These are phyloP conservation scores for Iberis pinnata DNA, from an alignment of 345 rosid species.

Conservation along the genomic window DNA sequence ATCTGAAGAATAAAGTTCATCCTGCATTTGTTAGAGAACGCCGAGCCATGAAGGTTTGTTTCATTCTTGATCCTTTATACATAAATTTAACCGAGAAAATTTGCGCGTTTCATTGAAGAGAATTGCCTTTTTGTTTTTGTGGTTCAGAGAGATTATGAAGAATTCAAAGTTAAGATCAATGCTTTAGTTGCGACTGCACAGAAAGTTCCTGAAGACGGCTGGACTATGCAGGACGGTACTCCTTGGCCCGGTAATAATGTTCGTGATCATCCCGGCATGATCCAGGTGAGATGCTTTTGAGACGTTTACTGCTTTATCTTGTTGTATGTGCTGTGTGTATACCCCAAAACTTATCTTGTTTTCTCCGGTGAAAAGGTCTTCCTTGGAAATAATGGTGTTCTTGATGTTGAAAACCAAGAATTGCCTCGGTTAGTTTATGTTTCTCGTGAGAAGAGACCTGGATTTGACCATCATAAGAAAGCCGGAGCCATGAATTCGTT, in stretches of 20 bases:
- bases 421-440: conserved; percentile 75
- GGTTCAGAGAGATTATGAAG: conserved; percentile 77
- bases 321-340: conserved; percentile 1
- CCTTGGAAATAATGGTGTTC: conserved; percentile 70
- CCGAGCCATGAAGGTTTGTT: conserved; percentile 77
- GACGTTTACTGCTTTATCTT: neutral
- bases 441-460: conserved; percentile 94
- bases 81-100: neutral
- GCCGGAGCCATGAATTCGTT: conserved; percentile 93
- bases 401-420: conserved; percentile 64
- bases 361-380: conserved; percentile 44
- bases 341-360: conserved; percentile 4
- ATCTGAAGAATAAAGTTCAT: conserved; percentile 62
- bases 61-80: conserved; percentile 3
- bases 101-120: neutral
- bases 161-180: conserved; percentile 72
- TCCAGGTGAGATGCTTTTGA: conserved; percentile 51
- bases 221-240: conserved; percentile 96
- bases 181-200: conserved; percentile 70
- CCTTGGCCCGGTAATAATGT: conserved; percentile 92
- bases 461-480: conserved; percentile 87
- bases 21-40: conserved; percentile 71
- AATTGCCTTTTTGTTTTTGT: neutral
- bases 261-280: conserved; percentile 94
- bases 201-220: conserved; percentile 92